Base-by-base conservation (phyloP, 2,329 filamentous ascomycete species). In the Xylariaceae sp. region DNA sequence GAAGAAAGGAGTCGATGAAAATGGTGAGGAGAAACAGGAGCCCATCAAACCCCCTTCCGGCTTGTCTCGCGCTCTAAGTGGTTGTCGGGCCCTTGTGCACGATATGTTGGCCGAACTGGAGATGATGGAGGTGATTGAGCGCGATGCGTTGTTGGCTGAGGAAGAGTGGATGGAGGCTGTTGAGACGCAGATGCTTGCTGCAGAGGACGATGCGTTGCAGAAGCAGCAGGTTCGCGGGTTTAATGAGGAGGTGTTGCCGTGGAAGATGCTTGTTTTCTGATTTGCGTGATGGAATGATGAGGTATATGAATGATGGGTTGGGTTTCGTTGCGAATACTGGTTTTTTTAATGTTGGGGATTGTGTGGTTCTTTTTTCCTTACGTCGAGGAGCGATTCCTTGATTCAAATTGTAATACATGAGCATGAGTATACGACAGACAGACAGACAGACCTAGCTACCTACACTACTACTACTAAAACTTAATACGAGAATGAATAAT, bases 41-140 rank as follows among this genome's bases (percentile, higher is more conserved):
- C 17, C 17, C 17, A 18, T 18, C 5, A 56, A 57, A 30, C 57
- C 47, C 18, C 59, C 48, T 49, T 69, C 70, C 4, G 69, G 71
- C 15, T 65, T 72, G 6, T 65, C 63, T 34, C 61, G 65, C 5
- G 66, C 68, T 23, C 63, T 73, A 15, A 49, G 35, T 17, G 70
- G 67, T 8, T 66, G 63, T 57, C 71, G 75, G 18, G 68, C 66
- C 13, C 71, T 88, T 50, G 77, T 87, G 10, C 68, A 74, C 52
- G 82, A 79, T 41, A 88, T 88, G 85, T 71, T 86, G 50, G 75
- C 74, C n/a, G 86, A 88, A 74, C 73, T 89, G 62, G 71, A 72
- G n/a, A 61, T 80, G 60, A 88, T 89, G 86, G 78, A 78, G 57
- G 77, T 80, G 66, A 81, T 89, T 58, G 84, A 87, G 72, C 74